Conservation (phyloP, 495 filamentous ascomycete species). For the Hypoxylon rickii region DNA sequence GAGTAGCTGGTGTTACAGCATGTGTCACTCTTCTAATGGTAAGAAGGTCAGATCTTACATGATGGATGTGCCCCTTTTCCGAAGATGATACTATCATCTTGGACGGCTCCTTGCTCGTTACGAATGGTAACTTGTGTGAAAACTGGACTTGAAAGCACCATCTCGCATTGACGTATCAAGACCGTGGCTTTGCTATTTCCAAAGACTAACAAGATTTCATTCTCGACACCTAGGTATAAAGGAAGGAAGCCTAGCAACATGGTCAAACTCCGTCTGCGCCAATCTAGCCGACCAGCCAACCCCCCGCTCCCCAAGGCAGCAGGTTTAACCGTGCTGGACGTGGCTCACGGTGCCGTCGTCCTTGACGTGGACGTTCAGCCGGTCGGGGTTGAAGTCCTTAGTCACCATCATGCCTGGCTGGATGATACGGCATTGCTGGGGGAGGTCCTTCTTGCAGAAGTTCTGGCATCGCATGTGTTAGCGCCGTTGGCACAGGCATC, state of each 20-base stretch:
- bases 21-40: too few species aligned
- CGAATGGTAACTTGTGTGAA: too few species aligned
- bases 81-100: too few species aligned
- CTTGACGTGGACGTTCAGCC: constrained; percentile 74
- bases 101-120: too few species aligned
- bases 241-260: constrained; percentile 1
- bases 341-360: constrained; percentile 76
- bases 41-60: too few species aligned
- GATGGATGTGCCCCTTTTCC: too few species aligned
- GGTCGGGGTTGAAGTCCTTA: constrained; percentile 52
- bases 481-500: background rate
- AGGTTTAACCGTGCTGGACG: constrained; percentile 63
- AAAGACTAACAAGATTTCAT: constrained; percentile 1
- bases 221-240: constrained; percentile 7
- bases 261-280: background rate
- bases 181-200: too few species aligned
- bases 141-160: too few species aligned
- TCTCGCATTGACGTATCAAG: too few species aligned
- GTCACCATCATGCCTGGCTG: constrained; percentile 59
- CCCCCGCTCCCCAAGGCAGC: too few species aligned
- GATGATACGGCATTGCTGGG: constrained; percentile 67
- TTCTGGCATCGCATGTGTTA: constrained; percentile 51
- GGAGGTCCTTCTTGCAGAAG: constrained; percentile 77
- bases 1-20: too few species aligned
- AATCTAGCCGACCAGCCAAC: background rate